Evolutionary conservation across 2,329 filamentous ascomycete genomes (phyloP), one percentile per base, ranked within the genome.

Genomic region (Trichophyton simii): DNA sequence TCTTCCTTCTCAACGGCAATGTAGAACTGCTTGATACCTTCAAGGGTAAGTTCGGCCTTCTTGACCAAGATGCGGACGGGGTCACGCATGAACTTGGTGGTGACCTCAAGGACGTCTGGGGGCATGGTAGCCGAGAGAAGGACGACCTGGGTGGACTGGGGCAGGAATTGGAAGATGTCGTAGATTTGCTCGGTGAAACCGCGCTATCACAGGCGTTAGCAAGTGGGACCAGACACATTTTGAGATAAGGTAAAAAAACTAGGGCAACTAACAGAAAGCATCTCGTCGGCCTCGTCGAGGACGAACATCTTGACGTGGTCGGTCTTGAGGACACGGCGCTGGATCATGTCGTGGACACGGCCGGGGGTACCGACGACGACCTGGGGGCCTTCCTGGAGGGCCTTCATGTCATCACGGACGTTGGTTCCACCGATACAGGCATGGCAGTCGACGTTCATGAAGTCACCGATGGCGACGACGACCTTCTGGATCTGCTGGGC

Each of bases 171-270:
- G 87, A 96, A 99, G 80, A 99, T 95, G 79, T 99, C 94, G 84
- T 99, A 99, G 82, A 99, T 99, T 83, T 99, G 94, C 83, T 99
- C 94, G 72, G 91, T 96, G 86, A 99, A 99, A 83, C 94, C 94
- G 73, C 92, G 92, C 41, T 44, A 18, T n/a, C n/a, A 42, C n/a
- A 44, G 3, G 15, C 6, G 41, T 44, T 44, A 44, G 41, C 15
- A 44, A 6, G 2, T 7, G n/a, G 7, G 4, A 31, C 1, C 6
- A 31, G 6, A 7, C 6, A 31, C 28, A 1, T 5, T 6, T 20
- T 42, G 4, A 44, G 36, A 8, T 15, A 6, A 9, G 6, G 18
- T 18, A 18, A 18, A 18, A 18, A 18, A 18, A 18, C 18, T 4
- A 36, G 28, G 13, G 44, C n/a, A 42, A 54, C 31, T 28, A 71